Conservation (phyloP, 495 filamentous ascomycete genomes). For the Penicillium cosmopolitanum region DNA sequence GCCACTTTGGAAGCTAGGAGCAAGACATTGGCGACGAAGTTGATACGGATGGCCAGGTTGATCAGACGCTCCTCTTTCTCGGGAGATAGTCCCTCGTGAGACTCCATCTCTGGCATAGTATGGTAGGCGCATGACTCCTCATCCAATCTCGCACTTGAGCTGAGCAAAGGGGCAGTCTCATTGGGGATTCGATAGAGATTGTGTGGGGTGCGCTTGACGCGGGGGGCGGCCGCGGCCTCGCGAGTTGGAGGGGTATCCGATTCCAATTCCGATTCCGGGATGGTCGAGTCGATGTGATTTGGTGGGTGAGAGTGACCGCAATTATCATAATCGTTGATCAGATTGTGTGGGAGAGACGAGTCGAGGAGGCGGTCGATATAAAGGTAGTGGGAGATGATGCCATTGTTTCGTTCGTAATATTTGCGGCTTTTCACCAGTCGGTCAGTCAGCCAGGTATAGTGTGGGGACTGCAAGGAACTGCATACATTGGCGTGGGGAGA, state of each 20-base stretch:
- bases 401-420: slow-evolving; percentile 86
- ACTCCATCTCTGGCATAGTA: slow-evolving; percentile 41
- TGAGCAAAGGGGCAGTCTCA: slow-evolving; percentile 66
- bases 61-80: slow-evolving; percentile 71
- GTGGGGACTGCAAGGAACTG: not conserved
- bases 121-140: slow-evolving; percentile 33
- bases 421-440: slow-evolving; percentile 47
- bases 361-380: slow-evolving; percentile 92
- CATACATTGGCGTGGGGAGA: slow-evolving; percentile 37
- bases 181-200: slow-evolving; percentile 77
- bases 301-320: slow-evolving; percentile 10
- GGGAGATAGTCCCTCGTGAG: slow-evolving; percentile 54
- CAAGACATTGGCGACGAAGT: slow-evolving; percentile 79
- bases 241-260: not conserved
- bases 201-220: slow-evolving; percentile 76
- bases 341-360: slow-evolving; percentile 80
- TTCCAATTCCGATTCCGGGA: not conserved
- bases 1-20: slow-evolving; percentile 79
- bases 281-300: not conserved
- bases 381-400: slow-evolving; percentile 80
- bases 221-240: slow-evolving; percentile 23
- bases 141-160: slow-evolving; percentile 20
- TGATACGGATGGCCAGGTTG: slow-evolving; percentile 80
- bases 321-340: slow-evolving; percentile 78
- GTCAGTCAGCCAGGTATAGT: not conserved